Evolutionary conservation across 441 rosid genomes (phyloP).

Genomic region (Daphne laureola): DNA sequence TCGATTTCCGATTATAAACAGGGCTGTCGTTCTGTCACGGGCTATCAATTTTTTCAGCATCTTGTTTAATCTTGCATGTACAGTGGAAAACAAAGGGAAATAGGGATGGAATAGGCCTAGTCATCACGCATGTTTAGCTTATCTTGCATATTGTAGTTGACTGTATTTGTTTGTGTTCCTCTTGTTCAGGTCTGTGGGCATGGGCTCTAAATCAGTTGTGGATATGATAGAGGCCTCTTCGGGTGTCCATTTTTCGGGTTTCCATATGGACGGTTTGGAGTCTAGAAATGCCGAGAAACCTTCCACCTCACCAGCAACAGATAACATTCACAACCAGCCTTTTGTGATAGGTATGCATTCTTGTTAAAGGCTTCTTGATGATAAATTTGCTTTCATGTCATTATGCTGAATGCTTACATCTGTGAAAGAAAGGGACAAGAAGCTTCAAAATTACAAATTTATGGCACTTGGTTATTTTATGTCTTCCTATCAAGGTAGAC

Average conservation of each 20-base stretch:
- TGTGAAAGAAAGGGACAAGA: too few relatives aligned
- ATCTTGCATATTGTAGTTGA: constrained; percentile 1
- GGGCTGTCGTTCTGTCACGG: too few relatives aligned
- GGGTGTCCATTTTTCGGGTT: constrained; percentile 82
- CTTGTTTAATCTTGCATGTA: too few relatives aligned
- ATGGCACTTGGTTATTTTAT: too few relatives aligned
- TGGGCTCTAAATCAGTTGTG: constrained; percentile 59
- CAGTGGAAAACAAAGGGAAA: too few relatives aligned
- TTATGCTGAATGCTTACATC: too few relatives aligned
- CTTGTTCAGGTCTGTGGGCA: constrained; percentile 22
- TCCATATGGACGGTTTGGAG: constrained; percentile 65
- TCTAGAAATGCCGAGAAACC: constrained; percentile 25
- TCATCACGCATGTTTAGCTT: too few relatives aligned
- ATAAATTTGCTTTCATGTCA: too few relatives aligned
- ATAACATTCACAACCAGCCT: constrained; percentile 61
- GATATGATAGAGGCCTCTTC: constrained; percentile 82
- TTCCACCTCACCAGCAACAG: constrained; percentile 40
- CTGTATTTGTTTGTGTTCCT: constrained; percentile 7
- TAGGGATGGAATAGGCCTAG: too few relatives aligned
- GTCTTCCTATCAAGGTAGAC: neutral
- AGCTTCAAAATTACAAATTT: too few relatives aligned
- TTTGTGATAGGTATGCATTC: constrained; percentile 74
- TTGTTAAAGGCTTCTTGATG: neutral
- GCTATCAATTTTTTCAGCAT: too few relatives aligned
- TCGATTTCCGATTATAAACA: too few relatives aligned